Percentiles rank a stretch among this genome's conserved stretches.
These are phyloP conservation scores for Cladosporium austrohemisphaericum DNA, from an alignment of 2,329 filamentous ascomycete species.

Conservation along the genomic window DNA sequence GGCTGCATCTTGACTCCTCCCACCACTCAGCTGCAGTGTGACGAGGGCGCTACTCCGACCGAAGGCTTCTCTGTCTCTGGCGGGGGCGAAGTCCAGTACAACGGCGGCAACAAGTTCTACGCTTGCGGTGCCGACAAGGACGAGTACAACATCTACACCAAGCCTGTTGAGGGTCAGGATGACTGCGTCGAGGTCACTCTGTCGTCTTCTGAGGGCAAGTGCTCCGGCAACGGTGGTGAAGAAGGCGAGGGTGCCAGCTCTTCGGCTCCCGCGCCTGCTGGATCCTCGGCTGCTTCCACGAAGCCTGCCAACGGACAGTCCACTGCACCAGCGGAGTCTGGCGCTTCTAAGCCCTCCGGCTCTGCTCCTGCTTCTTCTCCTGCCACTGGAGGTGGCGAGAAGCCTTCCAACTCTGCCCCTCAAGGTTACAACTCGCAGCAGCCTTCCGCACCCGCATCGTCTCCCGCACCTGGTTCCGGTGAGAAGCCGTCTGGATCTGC, in stretches of 20 bases:
- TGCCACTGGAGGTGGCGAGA: too few relatives aligned
- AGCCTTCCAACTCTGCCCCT: too few relatives aligned
- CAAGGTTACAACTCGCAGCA: too few relatives aligned
- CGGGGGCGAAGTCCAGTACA: slow-evolving; percentile 51
- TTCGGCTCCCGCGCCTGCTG: neutral
- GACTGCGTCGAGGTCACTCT: slow-evolving; percentile 21
- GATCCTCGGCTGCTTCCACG: neutral
- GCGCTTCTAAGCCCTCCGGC: too few relatives aligned
- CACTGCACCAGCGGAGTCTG: slow-evolving; percentile 3
- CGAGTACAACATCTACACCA: slow-evolving; percentile 33
- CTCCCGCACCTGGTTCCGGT: too few relatives aligned
- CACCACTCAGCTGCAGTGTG: slow-evolving; percentile 60
- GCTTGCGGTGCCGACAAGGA: slow-evolving; percentile 56
- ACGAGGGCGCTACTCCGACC: slow-evolving; percentile 49
- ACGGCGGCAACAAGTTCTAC: slow-evolving; percentile 54
- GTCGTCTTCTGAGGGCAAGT: slow-evolving; percentile 22
- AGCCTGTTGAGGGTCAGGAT: slow-evolving; percentile 19
- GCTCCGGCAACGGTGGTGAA: slow-evolving; percentile 12
- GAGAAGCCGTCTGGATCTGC: too few relatives aligned
- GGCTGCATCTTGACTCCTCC: slow-evolving; percentile 62
- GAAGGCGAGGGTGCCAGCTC: neutral
- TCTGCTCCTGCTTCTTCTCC: too few relatives aligned
- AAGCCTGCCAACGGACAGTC: slow-evolving; percentile 1
- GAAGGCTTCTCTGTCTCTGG: slow-evolving; percentile 53
- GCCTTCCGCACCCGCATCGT: too few relatives aligned